Percentiles rank a stretch among this genome's conserved stretches.
These are phyloP conservation scores for Tuber indicum DNA, from an alignment of 495 filamentous ascomycete species.

Conservation along the genomic window DNA sequence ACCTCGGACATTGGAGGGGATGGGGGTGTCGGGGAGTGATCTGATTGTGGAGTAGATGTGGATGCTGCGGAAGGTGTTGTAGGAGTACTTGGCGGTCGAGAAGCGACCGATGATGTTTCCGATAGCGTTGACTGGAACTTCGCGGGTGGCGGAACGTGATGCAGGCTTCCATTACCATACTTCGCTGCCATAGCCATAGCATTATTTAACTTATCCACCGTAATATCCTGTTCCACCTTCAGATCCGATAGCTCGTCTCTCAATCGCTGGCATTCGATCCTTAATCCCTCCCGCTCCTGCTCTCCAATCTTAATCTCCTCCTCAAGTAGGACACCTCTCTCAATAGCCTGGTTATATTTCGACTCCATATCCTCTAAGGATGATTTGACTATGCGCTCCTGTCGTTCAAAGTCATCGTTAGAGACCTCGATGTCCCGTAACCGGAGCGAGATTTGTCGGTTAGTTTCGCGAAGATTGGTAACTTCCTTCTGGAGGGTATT, in stretches of 20 bases:
- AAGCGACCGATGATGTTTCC: slow-evolving; percentile 43
- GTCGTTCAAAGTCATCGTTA: slow-evolving; percentile 96
- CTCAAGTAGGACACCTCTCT: slow-evolving; percentile 84
- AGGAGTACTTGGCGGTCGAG: slow-evolving; percentile 38
- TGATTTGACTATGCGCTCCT: slow-evolving; percentile 86
- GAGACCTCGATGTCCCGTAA: slow-evolving; percentile 92
- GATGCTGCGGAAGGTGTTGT: slow-evolving; percentile 57
- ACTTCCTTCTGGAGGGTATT: slow-evolving; percentile 91
- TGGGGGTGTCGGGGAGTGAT: slow-evolving; percentile 52
- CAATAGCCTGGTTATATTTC: slow-evolving; percentile 91
- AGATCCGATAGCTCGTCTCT: slow-evolving; percentile 86
- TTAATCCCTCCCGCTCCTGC: slow-evolving; percentile 75
- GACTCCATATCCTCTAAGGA: slow-evolving; percentile 95
- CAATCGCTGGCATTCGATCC: slow-evolving; percentile 82
- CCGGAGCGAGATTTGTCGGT: slow-evolving; percentile 70
- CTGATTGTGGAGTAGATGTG: slow-evolving; percentile 58
- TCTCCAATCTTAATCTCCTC: slow-evolving; percentile 87
- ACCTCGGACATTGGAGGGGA: slow-evolving; percentile 66
- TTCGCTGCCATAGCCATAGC: slow-evolving; percentile 50
- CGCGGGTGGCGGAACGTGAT: slow-evolving; percentile 42
- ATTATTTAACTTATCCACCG: slow-evolving; percentile 80
- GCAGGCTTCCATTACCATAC: slow-evolving; percentile 51
- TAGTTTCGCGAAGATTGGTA: slow-evolving; percentile 75
- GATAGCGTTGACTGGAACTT: slow-evolving; percentile 47
- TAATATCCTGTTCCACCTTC: slow-evolving; percentile 89